Evolutionary conservation across 345 rosid genomes (phyloP).

Genomic region (Alliaria petiolata): DNA sequence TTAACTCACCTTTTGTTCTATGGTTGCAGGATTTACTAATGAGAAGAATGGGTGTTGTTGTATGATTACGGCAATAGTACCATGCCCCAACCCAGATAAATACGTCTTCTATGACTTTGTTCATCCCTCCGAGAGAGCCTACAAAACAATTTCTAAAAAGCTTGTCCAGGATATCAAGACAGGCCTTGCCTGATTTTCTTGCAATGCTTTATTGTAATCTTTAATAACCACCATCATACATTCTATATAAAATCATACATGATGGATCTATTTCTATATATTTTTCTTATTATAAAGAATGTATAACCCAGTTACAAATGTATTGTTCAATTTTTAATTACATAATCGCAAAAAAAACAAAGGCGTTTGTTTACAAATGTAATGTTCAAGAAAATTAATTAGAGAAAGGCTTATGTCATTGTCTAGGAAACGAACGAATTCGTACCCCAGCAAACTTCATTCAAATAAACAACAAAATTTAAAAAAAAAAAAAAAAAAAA

Average conservation of each 20-base stretch:
- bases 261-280: neutral
- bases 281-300: neutral
- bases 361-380: slow-evolving; percentile 6
- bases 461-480: too few species aligned
- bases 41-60: slow-evolving; percentile 30
- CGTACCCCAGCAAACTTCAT: too few species aligned
- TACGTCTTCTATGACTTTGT: slow-evolving; percentile 64
- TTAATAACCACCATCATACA: neutral
- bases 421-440: neutral
- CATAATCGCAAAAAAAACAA: neutral
- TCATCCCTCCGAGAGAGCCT: slow-evolving; percentile 67
- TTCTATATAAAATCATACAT: neutral
- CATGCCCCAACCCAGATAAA: slow-evolving; percentile 37
- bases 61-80: slow-evolving; percentile 11
- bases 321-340: neutral
- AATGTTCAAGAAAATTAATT: neutral
- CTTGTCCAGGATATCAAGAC: slow-evolving; percentile 29
- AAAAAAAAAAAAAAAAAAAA: too few species aligned
- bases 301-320: too few species aligned
- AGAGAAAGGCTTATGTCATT: neutral
- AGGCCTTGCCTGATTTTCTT: slow-evolving; percentile 26
- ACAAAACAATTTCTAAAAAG: slow-evolving; percentile 27
- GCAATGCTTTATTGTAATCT: neutral
- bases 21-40: slow-evolving; percentile 26
- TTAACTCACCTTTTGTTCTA: neutral